Percentiles rank a stretch among this genome's conserved stretches.
Conservation (phyloP, 441 rosid genomes). For the Flueggea neowawraea region DNA sequence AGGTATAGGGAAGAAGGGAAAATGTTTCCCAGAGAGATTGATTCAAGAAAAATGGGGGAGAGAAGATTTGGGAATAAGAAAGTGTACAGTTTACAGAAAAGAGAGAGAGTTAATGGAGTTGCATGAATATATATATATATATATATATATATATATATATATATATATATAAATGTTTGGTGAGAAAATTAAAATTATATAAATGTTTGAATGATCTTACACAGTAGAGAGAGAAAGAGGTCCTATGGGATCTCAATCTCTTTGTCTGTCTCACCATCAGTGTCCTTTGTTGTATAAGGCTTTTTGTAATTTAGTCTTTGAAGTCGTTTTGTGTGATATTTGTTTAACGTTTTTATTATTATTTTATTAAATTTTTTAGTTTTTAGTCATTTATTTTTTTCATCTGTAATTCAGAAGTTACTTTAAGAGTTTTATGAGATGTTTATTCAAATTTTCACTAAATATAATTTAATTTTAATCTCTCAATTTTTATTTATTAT, state of each 20-base stretch:
- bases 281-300: not conserved
- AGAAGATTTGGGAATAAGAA: slow-evolving; percentile 35
- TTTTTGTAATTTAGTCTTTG: no score
- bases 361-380: no score
- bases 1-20: slow-evolving; percentile 32
- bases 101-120: slow-evolving; percentile 22
- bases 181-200: not conserved
- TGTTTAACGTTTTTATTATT: no score
- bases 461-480: no score
- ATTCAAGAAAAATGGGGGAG: slow-evolving; percentile 21
- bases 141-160: no score
- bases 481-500: no score
- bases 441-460: no score
- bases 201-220: slow-evolving; percentile 11
- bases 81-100: slow-evolving; percentile 49
- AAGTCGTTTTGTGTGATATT: no score
- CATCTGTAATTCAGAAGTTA: no score
- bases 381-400: no score
- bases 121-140: not conserved
- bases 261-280: not conserved
- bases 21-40: slow-evolving; percentile 33
- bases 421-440: no score
- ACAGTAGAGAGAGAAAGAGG: not conserved
- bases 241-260: slow-evolving; percentile 7
- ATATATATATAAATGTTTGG: no score